Evolutionary conservation across 2,329 filamentous ascomycete genomes (phyloP).

Genomic region (Pseudocercospora crystallina): DNA sequence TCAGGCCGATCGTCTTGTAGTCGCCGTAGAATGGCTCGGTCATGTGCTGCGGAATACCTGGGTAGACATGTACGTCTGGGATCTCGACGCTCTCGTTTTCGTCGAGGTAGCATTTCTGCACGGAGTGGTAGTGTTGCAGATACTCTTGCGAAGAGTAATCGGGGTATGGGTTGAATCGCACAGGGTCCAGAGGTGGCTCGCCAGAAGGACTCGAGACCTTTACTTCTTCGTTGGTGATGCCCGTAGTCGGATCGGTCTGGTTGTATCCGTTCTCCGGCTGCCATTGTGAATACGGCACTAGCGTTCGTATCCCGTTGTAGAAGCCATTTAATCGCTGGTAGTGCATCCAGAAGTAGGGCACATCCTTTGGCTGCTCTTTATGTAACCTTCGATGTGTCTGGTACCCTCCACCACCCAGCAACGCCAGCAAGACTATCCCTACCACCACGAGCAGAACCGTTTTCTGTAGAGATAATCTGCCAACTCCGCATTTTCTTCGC

Average conservation of each 20-base stretch:
- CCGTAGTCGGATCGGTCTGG: constrained; percentile 34
- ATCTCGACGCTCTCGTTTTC: constrained; percentile 54
- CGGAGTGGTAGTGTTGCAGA: constrained; percentile 51
- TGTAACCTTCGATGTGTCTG: constrained; percentile 26
- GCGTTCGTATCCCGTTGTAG: constrained; percentile 49
- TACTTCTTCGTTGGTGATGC: constrained; percentile 28
- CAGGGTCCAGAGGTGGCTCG: constrained; percentile 37
- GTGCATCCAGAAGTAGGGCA: constrained; percentile 47
- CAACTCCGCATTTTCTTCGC: constrained; percentile 23
- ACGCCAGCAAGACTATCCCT: constrained; percentile 39
- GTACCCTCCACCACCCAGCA: constrained; percentile 46
- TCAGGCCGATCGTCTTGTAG: constrained; percentile 48
- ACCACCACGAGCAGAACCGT: constrained; percentile 43
- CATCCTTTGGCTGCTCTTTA: constrained; percentile 33
- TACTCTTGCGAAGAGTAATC: constrained; percentile 45
- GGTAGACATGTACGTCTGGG: constrained; percentile 67
- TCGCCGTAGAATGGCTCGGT: constrained; percentile 50
- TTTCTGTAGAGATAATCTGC: constrained; percentile 42
- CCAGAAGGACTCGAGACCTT: constrained; percentile 16
- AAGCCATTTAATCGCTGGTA: constrained; percentile 47
- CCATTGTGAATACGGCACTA: constrained; percentile 45
- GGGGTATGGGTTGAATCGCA: constrained; percentile 48
- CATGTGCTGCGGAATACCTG: constrained; percentile 52
- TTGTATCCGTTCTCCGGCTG: constrained; percentile 48
- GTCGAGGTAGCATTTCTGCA: constrained; percentile 65